phyloP scores from a whole-genome alignment of 768 basidiomycete genomes.

The Coprinellus micaceus region DNA sequence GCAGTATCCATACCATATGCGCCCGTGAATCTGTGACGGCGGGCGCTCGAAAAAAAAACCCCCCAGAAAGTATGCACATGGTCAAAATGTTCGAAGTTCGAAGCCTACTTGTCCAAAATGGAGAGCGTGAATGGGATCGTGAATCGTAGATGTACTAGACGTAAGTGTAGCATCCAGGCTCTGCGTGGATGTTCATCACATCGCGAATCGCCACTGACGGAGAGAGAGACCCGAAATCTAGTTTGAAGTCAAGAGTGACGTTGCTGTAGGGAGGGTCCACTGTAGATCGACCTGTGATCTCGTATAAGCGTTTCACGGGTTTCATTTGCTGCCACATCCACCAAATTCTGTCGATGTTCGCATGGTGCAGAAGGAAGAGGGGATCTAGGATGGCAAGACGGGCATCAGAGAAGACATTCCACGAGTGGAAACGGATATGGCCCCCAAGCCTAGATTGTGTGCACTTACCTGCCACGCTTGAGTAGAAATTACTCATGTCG shows the following conservation, averaged over 20 bases:
- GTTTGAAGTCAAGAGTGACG: slow-evolving; percentile 29
- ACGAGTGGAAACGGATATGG: neutral
- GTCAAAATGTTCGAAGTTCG: neutral
- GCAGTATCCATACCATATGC: neutral
- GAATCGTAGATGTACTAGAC: slow-evolving; percentile 10
- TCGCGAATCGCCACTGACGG: slow-evolving; percentile 26
- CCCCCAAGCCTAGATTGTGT: neutral
- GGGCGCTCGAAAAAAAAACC: neutral
- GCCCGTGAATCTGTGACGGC: neutral
- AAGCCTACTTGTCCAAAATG: neutral
- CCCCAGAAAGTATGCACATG: neutral
- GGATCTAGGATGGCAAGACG: slow-evolving; percentile 24
- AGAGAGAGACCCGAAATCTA: slow-evolving; percentile 25
- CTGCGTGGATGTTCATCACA: slow-evolving; percentile 27
- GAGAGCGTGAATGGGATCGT: neutral
- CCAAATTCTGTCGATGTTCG: slow-evolving; percentile 39
- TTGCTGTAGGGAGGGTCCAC: slow-evolving; percentile 25
- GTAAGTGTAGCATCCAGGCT: slow-evolving; percentile 28
- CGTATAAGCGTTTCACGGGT: slow-evolving; percentile 22
- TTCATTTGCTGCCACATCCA: slow-evolving; percentile 34
- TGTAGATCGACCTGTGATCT: slow-evolving; percentile 33
- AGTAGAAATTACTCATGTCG: slow-evolving; percentile 29
- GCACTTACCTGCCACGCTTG: slow-evolving; percentile 35
- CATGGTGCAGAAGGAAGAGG: slow-evolving; percentile 38
- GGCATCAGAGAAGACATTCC: neutral